Evolutionary conservation across 345 rosid genomes (phyloP).

Genomic region (Populus euphratica): DNA sequence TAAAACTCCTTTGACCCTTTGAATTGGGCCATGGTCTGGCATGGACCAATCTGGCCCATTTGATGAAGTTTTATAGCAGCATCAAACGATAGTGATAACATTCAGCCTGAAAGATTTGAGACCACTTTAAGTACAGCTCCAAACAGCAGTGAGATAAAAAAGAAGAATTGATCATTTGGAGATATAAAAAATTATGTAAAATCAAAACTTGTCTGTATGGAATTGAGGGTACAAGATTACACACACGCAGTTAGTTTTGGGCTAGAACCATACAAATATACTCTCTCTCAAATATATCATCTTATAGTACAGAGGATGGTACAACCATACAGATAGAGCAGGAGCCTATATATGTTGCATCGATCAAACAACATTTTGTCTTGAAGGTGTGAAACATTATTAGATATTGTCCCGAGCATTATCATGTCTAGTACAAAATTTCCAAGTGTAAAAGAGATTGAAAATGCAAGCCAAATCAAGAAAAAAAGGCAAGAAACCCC

Average conservation of each 20-base stretch:
- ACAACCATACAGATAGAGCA: neutral
- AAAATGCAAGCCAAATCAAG: neutral
- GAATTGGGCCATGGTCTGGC: slow-evolving; percentile 69
- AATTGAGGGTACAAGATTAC: neutral
- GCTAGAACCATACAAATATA: neutral
- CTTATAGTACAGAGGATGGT: neutral
- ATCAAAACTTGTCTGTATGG: neutral
- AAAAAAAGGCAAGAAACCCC: neutral
- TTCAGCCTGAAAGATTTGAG: slow-evolving; percentile 60
- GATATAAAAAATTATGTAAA: neutral
- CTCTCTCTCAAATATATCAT: neutral
- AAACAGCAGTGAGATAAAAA: slow-evolving; percentile 6
- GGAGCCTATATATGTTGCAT: neutral
- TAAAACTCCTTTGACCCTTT: slow-evolving; percentile 34
- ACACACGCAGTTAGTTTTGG: neutral
- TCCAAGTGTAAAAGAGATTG: neutral
- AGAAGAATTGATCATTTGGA: neutral
- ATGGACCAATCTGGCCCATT: slow-evolving; percentile 66
- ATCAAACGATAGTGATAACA: slow-evolving; percentile 86
- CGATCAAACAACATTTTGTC: neutral
- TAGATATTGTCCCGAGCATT: neutral
- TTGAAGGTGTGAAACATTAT: neutral
- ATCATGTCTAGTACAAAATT: neutral
- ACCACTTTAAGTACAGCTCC: slow-evolving; percentile 7
- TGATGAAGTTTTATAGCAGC: slow-evolving; percentile 92